Evolutionary conservation across 306 rosid species (phyloP).

Genomic region (Glycine tomentella): DNA sequence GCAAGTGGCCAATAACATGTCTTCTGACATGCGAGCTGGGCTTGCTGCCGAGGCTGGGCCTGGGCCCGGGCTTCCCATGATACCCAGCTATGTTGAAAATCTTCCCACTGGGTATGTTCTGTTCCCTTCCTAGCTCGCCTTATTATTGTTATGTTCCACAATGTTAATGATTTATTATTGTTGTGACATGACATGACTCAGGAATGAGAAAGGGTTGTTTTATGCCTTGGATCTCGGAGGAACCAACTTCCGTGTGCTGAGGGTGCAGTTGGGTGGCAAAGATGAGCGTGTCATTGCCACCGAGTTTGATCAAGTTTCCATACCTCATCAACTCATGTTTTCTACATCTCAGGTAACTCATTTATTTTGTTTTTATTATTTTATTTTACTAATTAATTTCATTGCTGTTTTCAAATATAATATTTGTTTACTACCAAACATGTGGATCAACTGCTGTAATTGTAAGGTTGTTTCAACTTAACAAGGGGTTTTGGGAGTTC

Average conservation of each 20-base stretch:
- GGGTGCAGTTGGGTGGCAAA: slow-evolving; percentile 86
- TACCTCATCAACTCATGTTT: slow-evolving; percentile 81
- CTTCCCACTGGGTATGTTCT: slow-evolving; percentile 84
- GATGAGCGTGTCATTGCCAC: slow-evolving; percentile 76
- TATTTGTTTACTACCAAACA: not conserved
- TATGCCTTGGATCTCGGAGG: slow-evolving; percentile 99
- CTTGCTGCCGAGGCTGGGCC: slow-evolving; percentile 58
- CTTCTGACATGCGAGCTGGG: slow-evolving; percentile 77
- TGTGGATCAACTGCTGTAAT: too few species aligned
- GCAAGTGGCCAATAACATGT: slow-evolving; percentile 75
- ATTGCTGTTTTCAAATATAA: slow-evolving; percentile 69
- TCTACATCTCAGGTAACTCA: slow-evolving; percentile 69
- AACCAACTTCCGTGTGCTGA: slow-evolving; percentile 85
- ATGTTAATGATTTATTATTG: not conserved
- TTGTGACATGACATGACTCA: slow-evolving; percentile 30
- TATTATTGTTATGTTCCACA: not conserved
- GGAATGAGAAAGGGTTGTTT: slow-evolving; percentile 90
- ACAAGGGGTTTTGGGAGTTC: not conserved
- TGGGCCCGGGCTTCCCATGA: slow-evolving; percentile 74
- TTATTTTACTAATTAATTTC: not conserved
- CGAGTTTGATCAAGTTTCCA: slow-evolving; percentile 80
- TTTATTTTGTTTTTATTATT: too few species aligned
- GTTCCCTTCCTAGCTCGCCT: too few species aligned
- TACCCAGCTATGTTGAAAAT: slow-evolving; percentile 74
- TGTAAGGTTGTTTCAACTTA: too few species aligned